Evolutionary conservation across 805 yeast species (phyloP), one percentile per base, ranked within the genome.

Genomic region (Metschnikowia cerradonensis): DNA sequence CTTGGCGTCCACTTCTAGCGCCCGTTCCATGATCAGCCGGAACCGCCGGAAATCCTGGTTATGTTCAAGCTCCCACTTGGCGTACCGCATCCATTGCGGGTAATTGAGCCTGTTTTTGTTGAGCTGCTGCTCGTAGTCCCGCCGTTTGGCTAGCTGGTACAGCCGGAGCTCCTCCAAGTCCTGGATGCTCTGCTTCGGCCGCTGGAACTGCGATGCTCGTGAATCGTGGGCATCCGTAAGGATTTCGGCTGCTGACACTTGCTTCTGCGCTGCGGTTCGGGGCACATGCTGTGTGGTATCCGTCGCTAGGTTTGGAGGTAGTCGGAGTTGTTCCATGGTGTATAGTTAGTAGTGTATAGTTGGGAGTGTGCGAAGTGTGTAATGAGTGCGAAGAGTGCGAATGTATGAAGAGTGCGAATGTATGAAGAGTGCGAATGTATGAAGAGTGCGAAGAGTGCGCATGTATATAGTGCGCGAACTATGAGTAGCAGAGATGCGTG

Each of bases 31-130:
- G 5, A 94, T 75, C 0, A 97, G 88, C 49, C 98, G 73, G 0
- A 96, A 96, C 20, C 97, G 73, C 17, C 80, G 75, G 53, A 80
- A 75, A 61, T 92, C 96, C 52, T 82, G 85, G 58, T 88, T 92
- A 52, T 70, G 67, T 4, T 86, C 86, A 3, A 84, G 65, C 67
- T 92, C 99, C 80, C 90, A 89, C 52, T 79, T 80, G 0, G 97
- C 98, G 66, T 92, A 94, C 50, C 97, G 74, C 64, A 89, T 76
- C 97, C 98, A 94, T 64, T 90, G 96, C 1, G 89, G 86, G 60
- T 80, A 76, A 61, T 90, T 90, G 34, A 86, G 78, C 52, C 96
- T 72, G 64, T 92, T 92, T 57, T 94, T 78, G 58, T 94, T 81
- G 48, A 94, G 69, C n/a, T 91, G 95, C 57, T 84, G 84, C 67